Evolutionary conservation across 306 rosid genomes (phyloP).

Genomic region (Sphenostylis stenocarpa): DNA sequence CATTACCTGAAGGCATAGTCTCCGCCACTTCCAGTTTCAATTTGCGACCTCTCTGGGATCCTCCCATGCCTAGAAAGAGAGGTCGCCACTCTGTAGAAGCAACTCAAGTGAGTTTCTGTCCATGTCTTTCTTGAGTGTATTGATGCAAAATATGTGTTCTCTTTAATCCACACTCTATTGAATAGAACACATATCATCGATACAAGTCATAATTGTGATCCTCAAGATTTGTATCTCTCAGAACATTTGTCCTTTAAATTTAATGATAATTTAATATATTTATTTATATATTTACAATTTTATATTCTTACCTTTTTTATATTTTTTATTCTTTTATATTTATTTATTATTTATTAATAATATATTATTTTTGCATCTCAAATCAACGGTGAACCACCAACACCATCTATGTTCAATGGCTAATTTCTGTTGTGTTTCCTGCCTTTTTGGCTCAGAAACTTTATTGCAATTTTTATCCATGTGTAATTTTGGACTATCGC

Average conservation of each 20-base stretch:
- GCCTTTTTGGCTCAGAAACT: neutral
- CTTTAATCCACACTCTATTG: neutral
- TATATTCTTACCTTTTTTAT: too few species aligned
- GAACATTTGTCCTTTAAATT: too few species aligned
- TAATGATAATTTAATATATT: too few species aligned
- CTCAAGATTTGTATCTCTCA: too few species aligned
- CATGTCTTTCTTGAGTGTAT: neutral
- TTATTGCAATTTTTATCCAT: too few species aligned
- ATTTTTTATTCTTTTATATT: too few species aligned
- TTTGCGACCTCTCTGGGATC: conserved; percentile 64
- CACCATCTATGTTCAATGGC: neutral
- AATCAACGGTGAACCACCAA: too few species aligned
- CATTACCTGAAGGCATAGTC: conserved; percentile 76
- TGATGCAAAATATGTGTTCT: neutral
- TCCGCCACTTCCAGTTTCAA: conserved; percentile 62
- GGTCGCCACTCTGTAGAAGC: neutral
- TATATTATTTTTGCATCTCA: too few species aligned
- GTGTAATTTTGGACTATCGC: neutral
- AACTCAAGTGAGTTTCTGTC: conserved; percentile 21
- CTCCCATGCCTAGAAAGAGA: neutral
- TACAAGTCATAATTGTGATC: too few species aligned
- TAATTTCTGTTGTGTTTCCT: neutral
- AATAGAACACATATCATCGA: neutral
- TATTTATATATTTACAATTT: too few species aligned
- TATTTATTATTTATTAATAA: too few species aligned